A percentile compares a stretch with the other conserved stretches of the same genome.
These are phyloP conservation scores for Fagopyrum homotropicum DNA, from an alignment of 148 eudicot genomes.

Conservation along the genomic window DNA sequence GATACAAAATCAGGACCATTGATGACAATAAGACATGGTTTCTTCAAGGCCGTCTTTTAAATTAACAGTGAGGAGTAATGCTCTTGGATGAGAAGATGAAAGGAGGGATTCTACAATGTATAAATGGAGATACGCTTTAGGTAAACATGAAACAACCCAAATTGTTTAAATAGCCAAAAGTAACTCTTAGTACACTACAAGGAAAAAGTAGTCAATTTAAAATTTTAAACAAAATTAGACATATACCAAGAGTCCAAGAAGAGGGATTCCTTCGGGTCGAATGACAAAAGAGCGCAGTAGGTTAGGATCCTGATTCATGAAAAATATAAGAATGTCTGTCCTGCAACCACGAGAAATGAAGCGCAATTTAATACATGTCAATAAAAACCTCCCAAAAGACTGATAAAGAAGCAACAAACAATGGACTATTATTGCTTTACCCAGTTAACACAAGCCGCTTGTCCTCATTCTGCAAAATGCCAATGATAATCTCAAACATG, in stretches of 20 bases:
- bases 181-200: neutral
- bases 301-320: slow-evolving; percentile 81
- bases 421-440: slow-evolving; percentile 32
- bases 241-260: slow-evolving; percentile 88
- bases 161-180: neutral
- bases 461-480: slow-evolving; percentile 63
- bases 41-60: too few relatives aligned
- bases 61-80: too few relatives aligned
- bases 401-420: neutral
- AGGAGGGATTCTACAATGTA: too few relatives aligned
- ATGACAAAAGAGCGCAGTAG: slow-evolving; percentile 76
- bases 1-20: too few relatives aligned
- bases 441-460: slow-evolving; percentile 75
- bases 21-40: too few relatives aligned
- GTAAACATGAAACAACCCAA: neutral
- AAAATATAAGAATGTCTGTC: slow-evolving; percentile 91
- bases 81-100: too few relatives aligned
- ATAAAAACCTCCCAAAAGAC: neutral
- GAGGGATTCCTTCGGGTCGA: slow-evolving; percentile 64
- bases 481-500: slow-evolving; percentile 69
- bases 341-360: slow-evolving; percentile 66
- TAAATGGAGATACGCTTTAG: too few relatives aligned
- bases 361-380: slow-evolving; percentile 13
- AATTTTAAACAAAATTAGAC: neutral
- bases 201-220: neutral